Base-by-base conservation (phyloP, 2,329 filamentous ascomycete genomes). In the Cladophialophora chaetospira region DNA sequence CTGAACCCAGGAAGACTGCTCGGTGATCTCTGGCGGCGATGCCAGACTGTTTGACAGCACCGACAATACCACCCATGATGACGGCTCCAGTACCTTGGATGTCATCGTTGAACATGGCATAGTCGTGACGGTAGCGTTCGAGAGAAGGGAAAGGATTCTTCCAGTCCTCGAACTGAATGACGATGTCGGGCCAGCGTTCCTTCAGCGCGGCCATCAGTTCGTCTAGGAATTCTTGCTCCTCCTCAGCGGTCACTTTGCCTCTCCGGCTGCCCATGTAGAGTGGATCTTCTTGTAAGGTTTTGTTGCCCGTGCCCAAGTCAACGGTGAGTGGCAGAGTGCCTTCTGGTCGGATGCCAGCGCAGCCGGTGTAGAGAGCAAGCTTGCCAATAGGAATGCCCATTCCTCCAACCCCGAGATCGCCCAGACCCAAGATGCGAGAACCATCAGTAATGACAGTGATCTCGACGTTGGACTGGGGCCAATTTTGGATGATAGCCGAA, bases 301-400 rank as follows among this genome's bases (percentile, higher is more conserved):
- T 79, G 72, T 87, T 87, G 71, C 76, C 79, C 36, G 84, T 87
- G 26, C 84, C 84, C 67, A 87, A 71, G 68, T 87, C 84, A 21
- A 87, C 71, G 52, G 79, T 84, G 67, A 87, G 73, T 25, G 84
- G 84, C 15, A 87, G 78, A 28, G 84, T 86, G 57, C 76, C 77
- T 66, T 86, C 80, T 33, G 94, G 94, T 75, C 91, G 86, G 75
- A 97, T 97, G 70, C 94, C 94, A 56, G 94, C 94, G 69, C 93
- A 96, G 43, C 88, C 91, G 57, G 91, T 96, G 82, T 99, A 99
- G 51, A 99, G 83, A 62, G 92, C 86, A 61, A 97, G 83, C 79
- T 99, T 99, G 70, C 94, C 94, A 66, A 99, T 93, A 61, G 94
- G 91, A 74, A 99, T 99, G 65, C 94, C 94, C 79, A 97, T 96